A percentile compares a stretch with the other conserved stretches of the same genome.
Evolutionary conservation across 441 rosid species (phyloP).

Genomic region (Brassica hybrid): DNA sequence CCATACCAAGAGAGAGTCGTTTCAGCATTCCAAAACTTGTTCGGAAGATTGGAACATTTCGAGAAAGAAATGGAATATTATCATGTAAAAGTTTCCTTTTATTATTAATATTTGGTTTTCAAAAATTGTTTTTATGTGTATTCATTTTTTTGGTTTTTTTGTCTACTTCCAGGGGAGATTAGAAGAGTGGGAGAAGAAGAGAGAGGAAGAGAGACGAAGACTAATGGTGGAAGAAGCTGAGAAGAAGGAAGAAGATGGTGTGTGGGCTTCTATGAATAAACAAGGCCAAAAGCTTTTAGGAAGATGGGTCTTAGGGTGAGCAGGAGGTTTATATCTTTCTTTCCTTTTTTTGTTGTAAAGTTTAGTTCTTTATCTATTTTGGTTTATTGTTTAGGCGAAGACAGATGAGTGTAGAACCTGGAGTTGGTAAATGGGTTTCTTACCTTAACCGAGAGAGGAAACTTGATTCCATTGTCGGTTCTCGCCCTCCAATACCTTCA

Average conservation of each 20-base stretch:
- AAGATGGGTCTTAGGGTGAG: slow-evolving; percentile 70
- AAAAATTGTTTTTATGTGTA: slow-evolving; percentile 15
- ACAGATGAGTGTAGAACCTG: slow-evolving; percentile 68
- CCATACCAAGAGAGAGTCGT: slow-evolving; percentile 78
- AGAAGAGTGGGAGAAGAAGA: slow-evolving; percentile 78
- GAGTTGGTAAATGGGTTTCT: slow-evolving; percentile 97
- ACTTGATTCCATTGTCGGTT: slow-evolving; percentile 75
- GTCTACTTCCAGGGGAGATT: slow-evolving; percentile 52
- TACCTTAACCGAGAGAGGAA: slow-evolving; percentile 87
- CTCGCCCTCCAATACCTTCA: slow-evolving; percentile 71
- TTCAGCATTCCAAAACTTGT: slow-evolving; percentile 65
- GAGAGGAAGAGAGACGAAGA: slow-evolving; percentile 69
- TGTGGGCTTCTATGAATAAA: slow-evolving; percentile 62
- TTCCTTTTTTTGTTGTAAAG: background rate
- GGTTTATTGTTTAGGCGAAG: slow-evolving; percentile 47
- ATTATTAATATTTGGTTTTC: background rate
- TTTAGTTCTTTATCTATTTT: background rate
- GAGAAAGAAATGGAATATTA: slow-evolving; percentile 86
- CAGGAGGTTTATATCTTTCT: background rate
- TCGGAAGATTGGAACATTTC: slow-evolving; percentile 73
- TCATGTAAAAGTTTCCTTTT: slow-evolving; percentile 54
- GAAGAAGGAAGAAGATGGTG: slow-evolving; percentile 65
- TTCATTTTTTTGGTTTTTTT: slow-evolving; percentile 14
- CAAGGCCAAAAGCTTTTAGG: slow-evolving; percentile 56
- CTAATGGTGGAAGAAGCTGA: slow-evolving; percentile 85